A percentile compares a stretch with the other conserved stretches of the same genome.
Conservation (phyloP, 1,284 basidiomycete genomes). For the Marasmius oreades region DNA sequence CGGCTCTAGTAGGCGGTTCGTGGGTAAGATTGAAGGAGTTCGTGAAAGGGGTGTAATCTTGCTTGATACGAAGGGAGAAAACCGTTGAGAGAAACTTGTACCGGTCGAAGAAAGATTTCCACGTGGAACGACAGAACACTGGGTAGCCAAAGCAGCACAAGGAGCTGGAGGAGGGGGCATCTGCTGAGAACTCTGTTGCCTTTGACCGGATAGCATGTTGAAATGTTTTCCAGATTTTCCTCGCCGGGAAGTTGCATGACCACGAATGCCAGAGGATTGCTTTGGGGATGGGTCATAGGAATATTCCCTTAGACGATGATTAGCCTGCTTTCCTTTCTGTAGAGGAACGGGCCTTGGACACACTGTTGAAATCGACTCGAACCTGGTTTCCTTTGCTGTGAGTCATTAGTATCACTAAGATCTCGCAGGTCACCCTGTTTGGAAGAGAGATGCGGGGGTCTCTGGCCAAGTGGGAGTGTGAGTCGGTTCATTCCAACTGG, state of each 20-base stretch:
- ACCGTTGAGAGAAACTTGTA: background rate
- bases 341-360: slow-evolving; percentile 18
- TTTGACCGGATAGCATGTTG: background rate
- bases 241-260: slow-evolving; percentile 23
- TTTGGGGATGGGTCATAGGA: slow-evolving; percentile 43
- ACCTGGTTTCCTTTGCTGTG: slow-evolving; percentile 34
- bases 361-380: slow-evolving; percentile 49
- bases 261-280: slow-evolving; percentile 16
- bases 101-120: background rate
- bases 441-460: slow-evolving; percentile 41
- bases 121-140: background rate
- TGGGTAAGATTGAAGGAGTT: background rate
- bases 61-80: background rate
- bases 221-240: background rate
- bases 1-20: slow-evolving; percentile 1
- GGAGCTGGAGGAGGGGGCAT: slow-evolving; percentile 14
- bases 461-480: slow-evolving; percentile 54
- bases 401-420: slow-evolving; percentile 20
- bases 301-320: slow-evolving; percentile 46
- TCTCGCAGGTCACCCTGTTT: slow-evolving; percentile 22
- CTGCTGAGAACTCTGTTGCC: slow-evolving; percentile 2
- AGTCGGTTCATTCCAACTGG: slow-evolving; percentile 54
- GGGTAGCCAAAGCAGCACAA: background rate
- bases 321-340: slow-evolving; percentile 17
- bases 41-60: background rate